Conservation (phyloP, 495 filamentous ascomycete genomes). For the Podospora pseudoanserina region DNA sequence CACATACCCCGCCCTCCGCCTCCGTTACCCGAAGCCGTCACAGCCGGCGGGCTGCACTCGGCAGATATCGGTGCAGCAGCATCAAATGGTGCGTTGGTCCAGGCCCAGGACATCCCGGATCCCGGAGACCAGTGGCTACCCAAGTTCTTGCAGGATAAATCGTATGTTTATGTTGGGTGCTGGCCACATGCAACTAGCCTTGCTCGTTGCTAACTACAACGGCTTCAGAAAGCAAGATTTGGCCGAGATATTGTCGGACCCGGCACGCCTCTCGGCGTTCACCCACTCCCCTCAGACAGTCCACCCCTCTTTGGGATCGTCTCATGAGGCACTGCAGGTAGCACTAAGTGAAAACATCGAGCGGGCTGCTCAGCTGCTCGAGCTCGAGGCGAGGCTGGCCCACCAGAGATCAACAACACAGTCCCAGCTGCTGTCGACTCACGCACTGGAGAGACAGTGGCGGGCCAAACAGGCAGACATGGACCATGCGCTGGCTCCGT, state of each 20-base stretch:
- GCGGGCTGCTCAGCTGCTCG: constrained; percentile 57
- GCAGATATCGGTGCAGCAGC: constrained; percentile 14
- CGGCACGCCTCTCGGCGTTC: constrained; percentile 58
- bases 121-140: constrained; percentile 65
- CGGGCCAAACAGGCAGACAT: constrained; percentile 81
- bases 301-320: constrained; percentile 57
- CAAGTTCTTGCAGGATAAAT: constrained; percentile 66
- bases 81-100: not conserved
- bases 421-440: constrained; percentile 73
- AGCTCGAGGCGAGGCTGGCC: constrained; percentile 57
- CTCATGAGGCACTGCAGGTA: constrained; percentile 51
- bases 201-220: not conserved
- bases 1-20: constrained; percentile 43
- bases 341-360: constrained; percentile 66
- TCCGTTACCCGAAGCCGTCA: constrained; percentile 35
- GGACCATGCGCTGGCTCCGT: constrained; percentile 79
- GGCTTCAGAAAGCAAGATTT: constrained; percentile 56
- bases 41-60: constrained; percentile 21
- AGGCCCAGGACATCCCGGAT: constrained; percentile 36
- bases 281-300: constrained; percentile 61
- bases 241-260: constrained; percentile 59
- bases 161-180: constrained; percentile 46
- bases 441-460: constrained; percentile 88
- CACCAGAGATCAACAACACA: constrained; percentile 65
- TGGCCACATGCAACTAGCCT: no score